Base-by-base conservation (phyloP, 148 eudicot genomes). In the Pouteria glomerata region DNA sequence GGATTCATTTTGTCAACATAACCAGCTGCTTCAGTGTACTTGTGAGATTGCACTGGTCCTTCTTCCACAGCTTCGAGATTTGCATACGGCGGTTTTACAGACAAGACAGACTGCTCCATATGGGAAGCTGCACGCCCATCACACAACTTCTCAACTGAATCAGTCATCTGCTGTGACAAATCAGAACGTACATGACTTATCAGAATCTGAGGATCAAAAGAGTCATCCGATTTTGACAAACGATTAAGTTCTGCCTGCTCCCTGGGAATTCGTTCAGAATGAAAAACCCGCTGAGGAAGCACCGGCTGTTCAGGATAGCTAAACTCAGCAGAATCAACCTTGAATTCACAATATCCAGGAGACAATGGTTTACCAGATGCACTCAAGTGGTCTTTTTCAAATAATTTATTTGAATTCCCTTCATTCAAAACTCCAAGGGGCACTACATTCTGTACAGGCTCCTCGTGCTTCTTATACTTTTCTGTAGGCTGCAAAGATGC, bases 171-270 rank as follows among this genome's bases (percentile, higher is more conserved):
- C 58, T 83, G 83, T 24, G 70, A 74, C 57, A 59, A 57, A 62
- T 73, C 74, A 69, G 83, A 57, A 35, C 67, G 85, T n/a, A 82
- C 79, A 75, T 80, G 85, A 42, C 82, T 75, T 63, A 80, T 78
- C 27, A 84, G 77, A 74, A 82, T 70, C 80, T 86, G 87, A 42
- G 87, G 59, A 75, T 82, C 82, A 37, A 86, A 80, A 39, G 90
- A 82, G 73, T 86, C 90, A 34, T 86, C 87, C 70, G 90, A 86
- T 55, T 82, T 86, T 31, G 87, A 82, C 50, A 86, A 71, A 81
- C 87, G 72, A 75, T 69, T 84, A 56, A 82, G 75, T 73, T 84
- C 87, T 57, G 74, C 81, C 69, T 82, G 87, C 77, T 84, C 85
- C 76, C 90, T 80, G 7, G 90, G 90, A 66, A 86, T 79, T 62